Conservation (phyloP, 2,329 filamentous ascomycete genomes). For the Alternaria burnsii region DNA sequence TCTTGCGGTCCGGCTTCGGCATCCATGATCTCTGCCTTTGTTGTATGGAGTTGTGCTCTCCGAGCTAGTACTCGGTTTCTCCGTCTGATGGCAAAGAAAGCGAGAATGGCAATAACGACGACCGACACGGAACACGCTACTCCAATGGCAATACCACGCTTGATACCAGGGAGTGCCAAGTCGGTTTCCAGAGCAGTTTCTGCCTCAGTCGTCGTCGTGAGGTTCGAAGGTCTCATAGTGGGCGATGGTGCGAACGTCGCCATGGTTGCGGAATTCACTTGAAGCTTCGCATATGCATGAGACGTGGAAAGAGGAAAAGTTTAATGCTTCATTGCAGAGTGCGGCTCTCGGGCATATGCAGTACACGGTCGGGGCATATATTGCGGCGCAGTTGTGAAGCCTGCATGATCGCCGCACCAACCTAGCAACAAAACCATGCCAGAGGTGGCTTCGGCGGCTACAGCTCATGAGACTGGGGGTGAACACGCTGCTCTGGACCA, state of each 20-base stretch:
- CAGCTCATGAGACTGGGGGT: slow-evolving; percentile 5
- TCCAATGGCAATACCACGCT: slow-evolving; percentile 41
- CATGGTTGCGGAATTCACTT: slow-evolving; percentile 9
- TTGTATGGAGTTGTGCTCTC: background rate
- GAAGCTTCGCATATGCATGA: background rate
- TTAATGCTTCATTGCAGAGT: slow-evolving; percentile 9
- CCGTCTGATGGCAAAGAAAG: slow-evolving; percentile 32
- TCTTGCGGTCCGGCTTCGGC: slow-evolving; percentile 24
- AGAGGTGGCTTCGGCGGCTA: slow-evolving; percentile 16
- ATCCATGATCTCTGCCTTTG: slow-evolving; percentile 12
- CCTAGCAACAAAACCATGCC: slow-evolving; percentile 7
- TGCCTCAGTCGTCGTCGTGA: slow-evolving; percentile 2
- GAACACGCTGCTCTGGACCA: slow-evolving; percentile 9
- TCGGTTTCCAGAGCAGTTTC: slow-evolving; percentile 11
- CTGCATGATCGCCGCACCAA: slow-evolving; percentile 5
- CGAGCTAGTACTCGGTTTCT: slow-evolving; percentile 21
- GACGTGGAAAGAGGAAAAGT: background rate
- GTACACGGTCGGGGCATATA: background rate
- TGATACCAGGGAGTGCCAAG: slow-evolving; percentile 37
- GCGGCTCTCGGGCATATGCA: slow-evolving; percentile 11
- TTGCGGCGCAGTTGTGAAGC: slow-evolving; percentile 20
- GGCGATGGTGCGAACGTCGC: slow-evolving; percentile 9
- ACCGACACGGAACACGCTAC: slow-evolving; percentile 34
- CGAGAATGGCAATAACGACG: slow-evolving; percentile 33
- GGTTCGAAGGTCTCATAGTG: background rate